Conservation (phyloP, 2,329 filamentous ascomycete genomes). For the Diaporthe citriasiana region DNA sequence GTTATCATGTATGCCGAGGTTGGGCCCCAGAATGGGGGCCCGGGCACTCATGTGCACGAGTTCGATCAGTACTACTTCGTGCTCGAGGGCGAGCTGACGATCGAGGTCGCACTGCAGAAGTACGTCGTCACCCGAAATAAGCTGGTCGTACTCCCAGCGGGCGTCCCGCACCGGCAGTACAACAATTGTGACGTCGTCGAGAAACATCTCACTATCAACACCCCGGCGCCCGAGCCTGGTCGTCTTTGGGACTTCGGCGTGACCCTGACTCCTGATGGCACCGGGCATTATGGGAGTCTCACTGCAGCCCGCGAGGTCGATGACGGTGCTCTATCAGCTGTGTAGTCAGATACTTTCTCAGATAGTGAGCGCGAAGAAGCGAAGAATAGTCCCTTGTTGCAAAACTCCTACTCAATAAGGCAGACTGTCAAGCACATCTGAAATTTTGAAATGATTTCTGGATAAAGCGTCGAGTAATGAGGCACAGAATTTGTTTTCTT, state of each 20-base stretch:
- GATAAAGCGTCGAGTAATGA: no score
- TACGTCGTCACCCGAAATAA: conserved; percentile 1
- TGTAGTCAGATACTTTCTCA: no score
- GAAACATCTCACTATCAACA: conserved; percentile 10
- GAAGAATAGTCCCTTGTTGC: not conserved
- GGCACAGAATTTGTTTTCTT: no score
- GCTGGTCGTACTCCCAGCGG: conserved; percentile 1
- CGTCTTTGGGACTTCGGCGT: conserved; percentile 2
- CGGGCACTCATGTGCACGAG: not conserved
- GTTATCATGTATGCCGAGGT: not conserved
- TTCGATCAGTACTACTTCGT: conserved; percentile 7
- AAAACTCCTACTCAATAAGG: not conserved
- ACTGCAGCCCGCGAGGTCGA: conserved; percentile 4
- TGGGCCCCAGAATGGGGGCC: not conserved
- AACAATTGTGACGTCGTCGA: not conserved
- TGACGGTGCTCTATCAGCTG: not conserved
- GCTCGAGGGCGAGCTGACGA: not conserved
- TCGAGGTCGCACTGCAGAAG: conserved; percentile 6
- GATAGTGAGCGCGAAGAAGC: not conserved
- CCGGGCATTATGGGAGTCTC: conserved; percentile 3
- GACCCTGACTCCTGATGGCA: not conserved
- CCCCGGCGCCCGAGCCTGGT: conserved; percentile 1
- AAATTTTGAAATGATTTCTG: not conserved
- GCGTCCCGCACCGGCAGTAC: conserved; percentile 5
- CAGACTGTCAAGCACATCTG: not conserved